A percentile compares a stretch with the other conserved stretches of the same genome.
Evolutionary conservation across 2,329 filamentous ascomycete species (phyloP).

Genomic region (Didymosphaeria variabile): DNA sequence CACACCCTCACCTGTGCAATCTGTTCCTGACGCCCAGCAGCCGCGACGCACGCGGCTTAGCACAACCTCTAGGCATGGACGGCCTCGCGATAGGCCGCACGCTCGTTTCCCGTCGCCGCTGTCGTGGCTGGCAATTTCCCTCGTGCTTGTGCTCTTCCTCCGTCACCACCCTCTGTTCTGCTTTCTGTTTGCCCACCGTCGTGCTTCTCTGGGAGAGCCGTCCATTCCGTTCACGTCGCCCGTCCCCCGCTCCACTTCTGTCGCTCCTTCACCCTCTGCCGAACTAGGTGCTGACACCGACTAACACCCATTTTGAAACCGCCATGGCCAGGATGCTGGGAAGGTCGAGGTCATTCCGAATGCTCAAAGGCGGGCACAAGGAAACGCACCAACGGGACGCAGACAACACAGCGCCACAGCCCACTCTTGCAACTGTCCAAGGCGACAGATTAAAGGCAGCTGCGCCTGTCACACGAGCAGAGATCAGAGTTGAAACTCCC

Average conservation of each 20-base stretch:
- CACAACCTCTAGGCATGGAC: slow-evolving; percentile 35
- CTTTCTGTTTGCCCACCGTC: slow-evolving; percentile 28
- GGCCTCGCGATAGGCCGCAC: slow-evolving; percentile 34
- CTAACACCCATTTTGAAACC: slow-evolving; percentile 47
- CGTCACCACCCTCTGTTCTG: slow-evolving; percentile 28
- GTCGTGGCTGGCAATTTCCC: slow-evolving; percentile 31
- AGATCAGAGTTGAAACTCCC: slow-evolving; percentile 36
- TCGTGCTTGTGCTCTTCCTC: slow-evolving; percentile 28
- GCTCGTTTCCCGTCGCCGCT: slow-evolving; percentile 34
- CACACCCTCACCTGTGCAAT: slow-evolving; percentile 43
- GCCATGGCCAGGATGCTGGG: slow-evolving; percentile 49
- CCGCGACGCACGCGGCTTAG: slow-evolving; percentile 34
- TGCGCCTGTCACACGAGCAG: slow-evolving; percentile 36
- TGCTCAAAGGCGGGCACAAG: slow-evolving; percentile 45
- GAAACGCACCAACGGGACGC: slow-evolving; percentile 39
- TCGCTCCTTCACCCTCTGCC: slow-evolving; percentile 33
- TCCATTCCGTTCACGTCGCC: slow-evolving; percentile 49
- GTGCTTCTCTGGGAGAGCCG: slow-evolving; percentile 50
- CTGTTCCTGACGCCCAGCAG: slow-evolving; percentile 44
- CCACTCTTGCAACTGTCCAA: slow-evolving; percentile 33
- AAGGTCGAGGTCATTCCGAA: slow-evolving; percentile 49
- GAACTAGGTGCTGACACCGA: slow-evolving; percentile 37
- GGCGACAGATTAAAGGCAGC: slow-evolving; percentile 45
- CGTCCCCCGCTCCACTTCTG: slow-evolving; percentile 24
- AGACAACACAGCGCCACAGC: slow-evolving; percentile 32